These are phyloP conservation scores for Pseudozyma tsukubaensis DNA, from an alignment of 1,284 basidiomycete species.

Conservation along the genomic window DNA sequence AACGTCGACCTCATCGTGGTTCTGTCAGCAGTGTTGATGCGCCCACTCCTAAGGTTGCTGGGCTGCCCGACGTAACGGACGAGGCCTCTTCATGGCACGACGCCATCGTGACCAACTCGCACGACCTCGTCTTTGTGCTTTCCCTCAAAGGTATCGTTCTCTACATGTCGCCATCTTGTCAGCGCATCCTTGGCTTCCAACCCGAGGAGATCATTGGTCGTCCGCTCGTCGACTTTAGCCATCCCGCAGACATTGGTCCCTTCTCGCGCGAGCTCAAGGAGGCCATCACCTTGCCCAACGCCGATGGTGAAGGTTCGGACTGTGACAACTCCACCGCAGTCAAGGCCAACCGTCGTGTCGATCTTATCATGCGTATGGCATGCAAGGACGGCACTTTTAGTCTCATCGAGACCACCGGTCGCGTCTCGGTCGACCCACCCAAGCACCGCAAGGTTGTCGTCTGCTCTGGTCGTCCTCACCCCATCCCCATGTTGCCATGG, in stretches of 20 bases:
- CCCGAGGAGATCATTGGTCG: constrained; percentile 83
- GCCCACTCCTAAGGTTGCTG: neutral
- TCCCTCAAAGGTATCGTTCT: constrained; percentile 85
- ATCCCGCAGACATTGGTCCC: constrained; percentile 88
- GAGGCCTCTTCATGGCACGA: constrained; percentile 31
- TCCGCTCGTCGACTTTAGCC: constrained; percentile 81
- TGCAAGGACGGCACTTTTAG: constrained; percentile 41
- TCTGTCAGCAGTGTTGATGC: constrained; percentile 2
- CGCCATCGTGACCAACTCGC: constrained; percentile 39
- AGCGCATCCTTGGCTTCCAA: constrained; percentile 59
- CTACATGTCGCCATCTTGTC: constrained; percentile 78
- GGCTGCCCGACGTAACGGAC: constrained; percentile 7
- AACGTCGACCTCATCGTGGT: constrained; percentile 13
- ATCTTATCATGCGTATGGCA: constrained; percentile 51
- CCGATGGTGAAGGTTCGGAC: constrained; percentile 22
- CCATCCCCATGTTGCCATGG: constrained; percentile 51
- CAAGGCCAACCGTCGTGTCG: constrained; percentile 37
- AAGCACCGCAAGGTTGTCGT: constrained; percentile 55
- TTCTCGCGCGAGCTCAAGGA: constrained; percentile 94
- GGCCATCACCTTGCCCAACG: constrained; percentile 34
- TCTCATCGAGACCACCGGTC: constrained; percentile 48
- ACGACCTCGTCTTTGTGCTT: constrained; percentile 76
- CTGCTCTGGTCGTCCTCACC: constrained; percentile 47
- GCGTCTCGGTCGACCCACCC: constrained; percentile 46
- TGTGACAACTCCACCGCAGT: constrained; percentile 29